Percentiles rank a stretch among this genome's conserved stretches.
phyloP scores from a whole-genome alignment of 495 filamentous ascomycete species.

The Xylaria castorea region DNA sequence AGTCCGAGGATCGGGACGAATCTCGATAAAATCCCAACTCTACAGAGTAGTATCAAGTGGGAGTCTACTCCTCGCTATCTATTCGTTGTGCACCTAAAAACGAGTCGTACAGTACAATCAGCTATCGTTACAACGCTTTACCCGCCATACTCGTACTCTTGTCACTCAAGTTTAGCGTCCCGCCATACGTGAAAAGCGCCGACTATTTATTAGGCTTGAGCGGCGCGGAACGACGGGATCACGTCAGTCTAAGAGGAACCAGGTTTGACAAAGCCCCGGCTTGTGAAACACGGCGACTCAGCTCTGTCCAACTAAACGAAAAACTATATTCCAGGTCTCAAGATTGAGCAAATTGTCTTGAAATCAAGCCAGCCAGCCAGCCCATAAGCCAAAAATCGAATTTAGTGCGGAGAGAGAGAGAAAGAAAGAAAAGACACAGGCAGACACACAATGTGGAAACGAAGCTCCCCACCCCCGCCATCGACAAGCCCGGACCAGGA shows the following conservation, averaged over 20 bases:
- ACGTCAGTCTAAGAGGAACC: neutral
- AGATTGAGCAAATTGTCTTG: neutral
- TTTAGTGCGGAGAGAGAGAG: neutral
- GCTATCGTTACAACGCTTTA: neutral
- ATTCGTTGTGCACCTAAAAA: neutral
- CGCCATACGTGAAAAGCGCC: neutral
- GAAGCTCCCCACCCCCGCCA: conserved; percentile 11
- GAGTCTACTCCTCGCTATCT: neutral
- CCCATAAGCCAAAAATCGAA: neutral
- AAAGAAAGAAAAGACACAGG: too few species aligned
- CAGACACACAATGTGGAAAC: conserved; percentile 28
- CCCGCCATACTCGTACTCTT: neutral
- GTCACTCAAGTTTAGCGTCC: neutral
- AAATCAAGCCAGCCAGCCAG: neutral
- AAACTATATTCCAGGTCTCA: too few species aligned
- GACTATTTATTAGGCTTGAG: neutral
- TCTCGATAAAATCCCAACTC: neutral
- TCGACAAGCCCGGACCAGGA: conserved; percentile 12
- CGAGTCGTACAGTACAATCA: neutral
- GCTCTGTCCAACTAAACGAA: neutral
- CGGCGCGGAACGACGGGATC: neutral
- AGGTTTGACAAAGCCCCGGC: neutral
- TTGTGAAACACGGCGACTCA: neutral
- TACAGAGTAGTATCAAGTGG: neutral
- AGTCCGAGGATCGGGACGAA: neutral